A percentile compares a stretch with the other conserved stretches of the same genome.
Conservation (phyloP, 2,329 filamentous ascomycete species). For the Aureobasidium mangrovei region DNA sequence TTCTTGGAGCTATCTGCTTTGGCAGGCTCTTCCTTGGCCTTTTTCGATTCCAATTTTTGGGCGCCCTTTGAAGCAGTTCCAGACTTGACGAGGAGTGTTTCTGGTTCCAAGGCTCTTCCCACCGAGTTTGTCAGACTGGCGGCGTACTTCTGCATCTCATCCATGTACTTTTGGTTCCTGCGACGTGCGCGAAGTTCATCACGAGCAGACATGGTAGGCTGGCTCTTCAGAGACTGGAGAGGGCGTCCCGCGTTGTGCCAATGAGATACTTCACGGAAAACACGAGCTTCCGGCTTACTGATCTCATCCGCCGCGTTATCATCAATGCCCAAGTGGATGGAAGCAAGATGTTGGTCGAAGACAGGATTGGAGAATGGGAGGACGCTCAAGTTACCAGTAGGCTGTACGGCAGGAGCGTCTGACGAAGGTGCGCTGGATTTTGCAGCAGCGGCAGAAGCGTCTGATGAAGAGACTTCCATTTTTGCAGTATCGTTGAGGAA, state of each 20-base stretch:
- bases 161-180: conserved; percentile 56
- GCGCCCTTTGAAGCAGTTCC: conserved; percentile 15
- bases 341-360: conserved; percentile 40
- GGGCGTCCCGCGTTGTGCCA: conserved; percentile 55
- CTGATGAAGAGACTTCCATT: background rate
- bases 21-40: conserved; percentile 1
- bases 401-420: background rate
- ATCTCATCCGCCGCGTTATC: conserved; percentile 26
- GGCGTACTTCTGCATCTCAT: conserved; percentile 59
- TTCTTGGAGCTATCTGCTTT: conserved; percentile 20
- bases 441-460: background rate
- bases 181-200: conserved; percentile 34
- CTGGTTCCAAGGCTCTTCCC: conserved; percentile 55
- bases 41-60: background rate
- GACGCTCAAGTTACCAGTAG: conserved; percentile 22
- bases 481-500: background rate
- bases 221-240: conserved; percentile 34
- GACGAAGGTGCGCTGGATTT: background rate
- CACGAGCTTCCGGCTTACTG: conserved; percentile 28
- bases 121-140: conserved; percentile 58
- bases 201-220: conserved; percentile 19
- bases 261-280: conserved; percentile 45
- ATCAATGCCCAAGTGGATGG: conserved; percentile 34
- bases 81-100: conserved; percentile 39
- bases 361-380: conserved; percentile 40